These are phyloP conservation scores for Forsythia suspensa DNA, from an alignment of 257 asterid species.

Conservation along the genomic window DNA sequence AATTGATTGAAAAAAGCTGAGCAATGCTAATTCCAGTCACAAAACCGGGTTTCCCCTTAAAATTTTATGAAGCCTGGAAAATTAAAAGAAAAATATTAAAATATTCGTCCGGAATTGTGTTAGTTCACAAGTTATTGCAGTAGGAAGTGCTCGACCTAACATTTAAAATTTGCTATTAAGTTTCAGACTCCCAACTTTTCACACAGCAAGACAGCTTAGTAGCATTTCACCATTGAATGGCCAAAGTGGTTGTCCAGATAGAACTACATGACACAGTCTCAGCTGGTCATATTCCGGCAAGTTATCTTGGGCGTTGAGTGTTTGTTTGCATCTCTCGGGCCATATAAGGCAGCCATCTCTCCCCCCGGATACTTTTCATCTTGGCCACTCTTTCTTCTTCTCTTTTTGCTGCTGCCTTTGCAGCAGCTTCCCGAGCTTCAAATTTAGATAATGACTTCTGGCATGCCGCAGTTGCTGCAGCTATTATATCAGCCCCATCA, in stretches of 20 bases:
- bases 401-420: constrained; percentile 57
- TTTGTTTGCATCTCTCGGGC: constrained; percentile 45
- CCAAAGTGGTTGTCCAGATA: neutral
- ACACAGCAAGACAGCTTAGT: neutral
- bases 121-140: no score
- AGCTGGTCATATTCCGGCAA: neutral
- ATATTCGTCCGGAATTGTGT: neutral
- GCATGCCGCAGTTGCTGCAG: constrained; percentile 51
- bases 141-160: no score
- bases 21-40: neutral
- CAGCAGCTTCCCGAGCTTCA: constrained; percentile 72
- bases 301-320: constrained; percentile 12
- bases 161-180: neutral
- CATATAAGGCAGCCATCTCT: constrained; percentile 82
- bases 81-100: neutral
- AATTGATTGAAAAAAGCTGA: neutral
- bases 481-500: constrained; percentile 59
- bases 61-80: neutral
- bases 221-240: neutral
- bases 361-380: constrained; percentile 71
- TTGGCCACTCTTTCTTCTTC: constrained; percentile 76
- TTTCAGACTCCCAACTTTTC: neutral
- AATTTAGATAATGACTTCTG: constrained; percentile 58
- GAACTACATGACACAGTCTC: neutral
- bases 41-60: neutral